Evolutionary conservation across 352 stramenopile species (phyloP), one percentile per base, ranked within the genome.

Genomic region (Pythium scleroteichum): DNA sequence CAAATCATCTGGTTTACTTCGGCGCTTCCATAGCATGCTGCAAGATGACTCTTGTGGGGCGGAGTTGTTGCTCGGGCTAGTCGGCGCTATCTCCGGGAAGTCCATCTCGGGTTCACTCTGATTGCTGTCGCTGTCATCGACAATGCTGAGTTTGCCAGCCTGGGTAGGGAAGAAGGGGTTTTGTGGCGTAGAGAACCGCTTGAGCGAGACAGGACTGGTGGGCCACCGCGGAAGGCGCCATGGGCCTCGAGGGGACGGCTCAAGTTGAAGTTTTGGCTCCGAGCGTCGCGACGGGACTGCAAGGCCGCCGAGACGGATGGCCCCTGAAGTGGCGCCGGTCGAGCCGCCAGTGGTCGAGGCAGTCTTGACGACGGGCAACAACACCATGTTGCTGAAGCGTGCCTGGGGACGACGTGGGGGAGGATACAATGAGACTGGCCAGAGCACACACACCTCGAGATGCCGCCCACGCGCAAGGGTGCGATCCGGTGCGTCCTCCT

Each of bases 201-300:
- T 62, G 8, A 68, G 44, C 0, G 59, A 45, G 12, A 68, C 62
- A 19, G 62, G 62, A 33, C 62, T 69, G 3, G 53, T 57, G 5
- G 62, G 62, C 62, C 62, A 64, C 4, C 62, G 53, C 7, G 47
- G 23, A 27, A 69, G 46, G 24, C 62, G 62, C 62, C 62, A 64
- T 12, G 62, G 48, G 17, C 53, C 41, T 9, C 41, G 48, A 16
- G 53, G 46, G 4, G 53, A 49, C 19, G 51, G 45, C 32, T 68
- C 60, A 19, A 64, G 17, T 24, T 59, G 54, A 29, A 69, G 53
- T 49, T 69, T 69, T 2, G 62, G 62, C 62, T 69, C 62, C 4
- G 53, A 64, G 8, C 62, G 62, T 24, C 62, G 62, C 35, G 62
- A 60, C 14, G 62, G 49, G 23, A 64, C 26, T 16, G 62, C 48